A percentile compares a stretch with the other conserved stretches of the same genome.
Evolutionary conservation across 2,329 filamentous ascomycete genomes (phyloP).

Genomic region (Colletotrichum tabaci): DNA sequence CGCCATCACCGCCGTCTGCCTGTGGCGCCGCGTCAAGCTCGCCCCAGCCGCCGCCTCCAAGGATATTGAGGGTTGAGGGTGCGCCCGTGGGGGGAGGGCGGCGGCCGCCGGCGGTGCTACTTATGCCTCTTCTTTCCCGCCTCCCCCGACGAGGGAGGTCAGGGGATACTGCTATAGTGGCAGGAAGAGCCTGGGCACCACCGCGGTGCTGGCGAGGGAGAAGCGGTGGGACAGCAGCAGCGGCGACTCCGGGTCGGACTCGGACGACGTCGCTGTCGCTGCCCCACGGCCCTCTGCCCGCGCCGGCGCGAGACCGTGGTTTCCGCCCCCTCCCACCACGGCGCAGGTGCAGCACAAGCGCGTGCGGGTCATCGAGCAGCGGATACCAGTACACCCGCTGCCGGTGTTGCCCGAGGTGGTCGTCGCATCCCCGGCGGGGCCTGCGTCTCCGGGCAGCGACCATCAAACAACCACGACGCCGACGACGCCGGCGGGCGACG

Average conservation of each 20-base stretch:
- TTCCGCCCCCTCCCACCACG: slow-evolving; percentile 56
- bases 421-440: slow-evolving; percentile 38
- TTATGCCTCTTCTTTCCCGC: slow-evolving; percentile 20
- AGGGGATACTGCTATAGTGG: slow-evolving; percentile 39
- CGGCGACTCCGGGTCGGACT: slow-evolving; percentile 51
- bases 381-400: slow-evolving; percentile 42
- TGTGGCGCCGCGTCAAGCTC: slow-evolving; percentile 74
- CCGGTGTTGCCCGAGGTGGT: slow-evolving; percentile 33
- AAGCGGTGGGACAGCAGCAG: slow-evolving; percentile 52
- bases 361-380: slow-evolving; percentile 28
- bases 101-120: slow-evolving; percentile 27
- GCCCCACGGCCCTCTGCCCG: slow-evolving; percentile 39
- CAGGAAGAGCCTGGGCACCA: slow-evolving; percentile 53
- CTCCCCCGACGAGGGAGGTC: slow-evolving; percentile 20
- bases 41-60: slow-evolving; percentile 54
- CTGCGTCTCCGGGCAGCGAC: background rate
- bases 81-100: slow-evolving; percentile 59
- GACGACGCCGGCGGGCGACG: slow-evolving; percentile 38
- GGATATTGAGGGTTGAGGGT: slow-evolving; percentile 65
- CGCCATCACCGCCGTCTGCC: slow-evolving; percentile 68
- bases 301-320: slow-evolving; percentile 47
- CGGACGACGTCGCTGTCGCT: slow-evolving; percentile 47
- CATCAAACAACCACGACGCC: slow-evolving; percentile 44
- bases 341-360: slow-evolving; percentile 43
- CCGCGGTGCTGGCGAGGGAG: slow-evolving; percentile 53